phyloP scores from a whole-genome alignment of 1,139 yeast species.

The Candida sp. region DNA sequence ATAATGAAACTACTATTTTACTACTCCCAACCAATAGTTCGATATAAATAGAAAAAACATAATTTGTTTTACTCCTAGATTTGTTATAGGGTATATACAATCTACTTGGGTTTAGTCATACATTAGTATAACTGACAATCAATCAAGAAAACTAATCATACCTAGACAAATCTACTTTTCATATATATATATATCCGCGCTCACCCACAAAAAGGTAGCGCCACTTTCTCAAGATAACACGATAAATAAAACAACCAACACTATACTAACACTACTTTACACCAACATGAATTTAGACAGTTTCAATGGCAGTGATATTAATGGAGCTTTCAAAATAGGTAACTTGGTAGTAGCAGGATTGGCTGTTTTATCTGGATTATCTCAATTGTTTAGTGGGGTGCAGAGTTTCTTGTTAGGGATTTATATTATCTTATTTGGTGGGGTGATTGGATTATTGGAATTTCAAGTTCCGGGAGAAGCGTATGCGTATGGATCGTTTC shows the following conservation, averaged over 20 bases:
- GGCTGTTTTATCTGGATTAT: conserved; percentile 55
- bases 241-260: background rate
- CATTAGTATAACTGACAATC: no score
- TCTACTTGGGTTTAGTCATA: no score
- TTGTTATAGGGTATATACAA: no score
- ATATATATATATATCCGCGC: no score
- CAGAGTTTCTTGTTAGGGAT: conserved; percentile 54
- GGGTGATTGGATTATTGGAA: conserved; percentile 54
- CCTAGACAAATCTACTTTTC: no score
- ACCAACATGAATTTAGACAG: conserved; percentile 18
- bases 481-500: conserved; percentile 70
- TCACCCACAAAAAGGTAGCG: background rate
- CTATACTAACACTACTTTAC: background rate
- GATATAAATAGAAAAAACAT: no score
- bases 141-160: no score
- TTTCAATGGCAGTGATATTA: conserved; percentile 31
- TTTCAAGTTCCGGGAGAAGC: conserved; percentile 67
- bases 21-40: no score
- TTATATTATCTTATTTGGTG: conserved; percentile 55
- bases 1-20: no score
- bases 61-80: no score
- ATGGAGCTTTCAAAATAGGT: conserved; percentile 57
- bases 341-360: conserved; percentile 65
- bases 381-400: conserved; percentile 59
- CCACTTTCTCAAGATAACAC: background rate